Conservation (phyloP, 495 filamentous ascomycete species). For the Xeromyces bisporus region DNA sequence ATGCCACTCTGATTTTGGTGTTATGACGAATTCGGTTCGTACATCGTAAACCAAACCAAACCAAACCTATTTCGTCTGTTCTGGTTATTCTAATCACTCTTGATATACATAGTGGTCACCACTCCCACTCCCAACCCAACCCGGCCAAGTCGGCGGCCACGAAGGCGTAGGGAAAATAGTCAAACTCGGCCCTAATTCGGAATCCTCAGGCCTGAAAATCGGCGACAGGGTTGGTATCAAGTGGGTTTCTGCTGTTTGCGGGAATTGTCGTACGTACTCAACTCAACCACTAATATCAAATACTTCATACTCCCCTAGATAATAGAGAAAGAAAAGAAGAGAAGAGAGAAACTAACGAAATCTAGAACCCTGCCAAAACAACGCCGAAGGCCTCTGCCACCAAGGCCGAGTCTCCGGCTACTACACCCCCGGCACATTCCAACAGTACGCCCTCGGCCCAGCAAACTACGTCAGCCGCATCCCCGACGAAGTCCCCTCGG, state of each 20-base stretch:
- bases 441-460: constrained; percentile 49
- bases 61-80: too few species aligned
- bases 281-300: background rate
- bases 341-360: too few species aligned
- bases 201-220: constrained; percentile 37
- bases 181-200: constrained; percentile 38
- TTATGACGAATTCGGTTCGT: constrained; percentile 39
- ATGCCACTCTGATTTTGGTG: constrained; percentile 48
- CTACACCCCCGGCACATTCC: constrained; percentile 51
- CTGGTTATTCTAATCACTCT: too few species aligned
- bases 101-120: constrained; percentile 23
- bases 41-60: background rate
- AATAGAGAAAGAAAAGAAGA: too few species aligned
- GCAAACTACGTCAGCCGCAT: constrained; percentile 55
- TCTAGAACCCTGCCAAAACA: constrained; percentile 34
- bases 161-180: constrained; percentile 45
- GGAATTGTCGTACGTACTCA: constrained; percentile 27
- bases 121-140: constrained; percentile 45
- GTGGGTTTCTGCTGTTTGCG: constrained; percentile 31
- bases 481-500: constrained; percentile 40
- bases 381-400: constrained; percentile 42
- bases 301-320: too few species aligned
- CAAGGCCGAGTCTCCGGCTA: constrained; percentile 39
- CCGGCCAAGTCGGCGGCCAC: constrained; percentile 50
- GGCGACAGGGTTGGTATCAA: constrained; percentile 52